These are phyloP conservation scores for Ogataea methanolica DNA, from an alignment of 805 yeast genomes.

Conservation along the genomic window DNA sequence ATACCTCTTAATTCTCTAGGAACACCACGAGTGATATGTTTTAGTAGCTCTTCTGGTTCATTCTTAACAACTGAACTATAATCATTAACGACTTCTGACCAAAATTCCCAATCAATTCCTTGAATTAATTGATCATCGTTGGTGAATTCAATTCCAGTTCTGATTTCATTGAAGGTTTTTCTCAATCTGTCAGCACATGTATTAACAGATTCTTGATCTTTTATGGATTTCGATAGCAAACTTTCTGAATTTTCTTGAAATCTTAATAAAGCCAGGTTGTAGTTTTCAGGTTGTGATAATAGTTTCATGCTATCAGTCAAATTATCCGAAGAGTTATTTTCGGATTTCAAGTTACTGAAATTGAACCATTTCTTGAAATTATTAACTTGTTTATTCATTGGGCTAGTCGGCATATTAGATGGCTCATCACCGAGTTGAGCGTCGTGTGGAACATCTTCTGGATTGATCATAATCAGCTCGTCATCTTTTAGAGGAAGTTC, in stretches of 20 bases:
- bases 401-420: conserved; percentile 3
- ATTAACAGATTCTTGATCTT: conserved; percentile 47
- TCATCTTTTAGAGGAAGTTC: conserved; percentile 33
- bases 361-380: conserved; percentile 25
- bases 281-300: conserved; percentile 34
- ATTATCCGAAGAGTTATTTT: conserved; percentile 21
- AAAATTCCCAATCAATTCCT: conserved; percentile 76
- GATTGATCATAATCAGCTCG: conserved; percentile 9
- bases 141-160: conserved; percentile 39
- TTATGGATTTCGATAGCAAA: conserved; percentile 43
- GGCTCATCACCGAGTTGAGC: background rate
- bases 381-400: conserved; percentile 4
- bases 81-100: conserved; percentile 79
- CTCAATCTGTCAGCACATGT: conserved; percentile 43
- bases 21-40: conserved; percentile 67
- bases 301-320: conserved; percentile 15
- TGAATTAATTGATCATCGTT: conserved; percentile 27
- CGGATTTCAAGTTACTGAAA: conserved; percentile 21
- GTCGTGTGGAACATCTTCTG: conserved; percentile 5
- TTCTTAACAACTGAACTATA: conserved; percentile 62
- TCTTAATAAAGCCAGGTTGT: conserved; percentile 58
- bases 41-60: conserved; percentile 55
- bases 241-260: conserved; percentile 51
- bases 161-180: conserved; percentile 42
- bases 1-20: conserved; percentile 85